phyloP scores from a whole-genome alignment of 305 asterid genomes.

The Plantago coronopus region DNA sequence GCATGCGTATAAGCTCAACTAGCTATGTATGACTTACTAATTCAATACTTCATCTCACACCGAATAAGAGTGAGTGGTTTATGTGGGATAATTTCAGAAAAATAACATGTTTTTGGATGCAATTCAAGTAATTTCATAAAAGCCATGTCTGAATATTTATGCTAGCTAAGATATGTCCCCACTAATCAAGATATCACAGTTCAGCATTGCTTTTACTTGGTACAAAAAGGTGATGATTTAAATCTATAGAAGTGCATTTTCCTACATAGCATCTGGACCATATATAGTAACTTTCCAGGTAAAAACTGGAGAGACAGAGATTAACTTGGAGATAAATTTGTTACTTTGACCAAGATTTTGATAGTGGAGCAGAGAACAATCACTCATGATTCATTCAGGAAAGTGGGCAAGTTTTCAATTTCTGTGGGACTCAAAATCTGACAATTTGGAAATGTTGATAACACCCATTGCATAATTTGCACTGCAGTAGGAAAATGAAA shows the following conservation, averaged over 20 bases:
- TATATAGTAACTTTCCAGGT: constrained; percentile 8
- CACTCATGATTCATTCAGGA: constrained; percentile 8
- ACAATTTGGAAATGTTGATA: constrained; percentile 10
- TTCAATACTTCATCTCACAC: too few species aligned
- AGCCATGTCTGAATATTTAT: too few species aligned
- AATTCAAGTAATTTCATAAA: too few species aligned
- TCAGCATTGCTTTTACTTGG: too few species aligned
- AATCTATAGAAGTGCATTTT: not conserved
- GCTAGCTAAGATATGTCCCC: too few species aligned
- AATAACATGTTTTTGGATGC: too few species aligned
- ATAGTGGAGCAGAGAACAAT: constrained; percentile 16
- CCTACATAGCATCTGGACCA: not conserved
- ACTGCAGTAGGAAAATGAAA: not conserved
- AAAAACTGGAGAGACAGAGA: not conserved
- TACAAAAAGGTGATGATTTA: not conserved
- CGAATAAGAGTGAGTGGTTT: too few species aligned
- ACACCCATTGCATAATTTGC: constrained; percentile 6
- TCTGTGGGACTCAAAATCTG: constrained; percentile 13
- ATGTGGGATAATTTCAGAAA: too few species aligned
- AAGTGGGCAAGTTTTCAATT: constrained; percentile 12
- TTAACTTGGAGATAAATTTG: constrained; percentile 5
- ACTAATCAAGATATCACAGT: not conserved
- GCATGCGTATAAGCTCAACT: too few species aligned
- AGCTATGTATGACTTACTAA: too few species aligned
- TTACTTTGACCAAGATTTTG: not conserved